Conservation (phyloP, 352 stramenopile species). For the Phytophthora agathidicida region DNA sequence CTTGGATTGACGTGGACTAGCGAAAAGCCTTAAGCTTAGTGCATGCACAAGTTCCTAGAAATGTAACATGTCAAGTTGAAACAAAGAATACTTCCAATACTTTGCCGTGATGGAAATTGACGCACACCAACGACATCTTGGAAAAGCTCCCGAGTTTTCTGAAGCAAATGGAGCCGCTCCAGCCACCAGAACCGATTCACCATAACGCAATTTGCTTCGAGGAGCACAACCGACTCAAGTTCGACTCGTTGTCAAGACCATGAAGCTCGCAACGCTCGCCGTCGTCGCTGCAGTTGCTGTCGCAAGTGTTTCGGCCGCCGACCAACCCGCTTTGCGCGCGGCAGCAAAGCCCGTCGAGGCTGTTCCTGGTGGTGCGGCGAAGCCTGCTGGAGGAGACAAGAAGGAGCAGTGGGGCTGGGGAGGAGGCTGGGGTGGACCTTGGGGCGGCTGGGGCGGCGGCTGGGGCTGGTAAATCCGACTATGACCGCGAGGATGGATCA, state of each 20-base stretch:
- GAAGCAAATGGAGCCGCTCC: neutral
- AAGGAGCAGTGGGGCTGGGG: conserved; percentile 24
- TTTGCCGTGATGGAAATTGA: conserved; percentile 2
- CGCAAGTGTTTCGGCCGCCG: conserved; percentile 21
- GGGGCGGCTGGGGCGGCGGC: too few species aligned
- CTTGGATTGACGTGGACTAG: too few species aligned
- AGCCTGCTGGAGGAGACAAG: neutral
- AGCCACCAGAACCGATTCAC: neutral
- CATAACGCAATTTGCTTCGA: conserved; percentile 21
- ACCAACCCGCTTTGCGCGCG: conserved; percentile 15
- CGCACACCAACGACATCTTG: neutral
- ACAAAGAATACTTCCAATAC: too few species aligned
- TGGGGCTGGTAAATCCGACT: too few species aligned
- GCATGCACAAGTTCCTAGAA: too few species aligned
- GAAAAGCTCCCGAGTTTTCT: neutral
- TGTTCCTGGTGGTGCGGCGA: neutral
- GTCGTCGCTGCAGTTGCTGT: conserved; percentile 13
- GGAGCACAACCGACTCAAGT: neutral
- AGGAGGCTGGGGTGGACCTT: too few species aligned
- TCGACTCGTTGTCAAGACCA: conserved; percentile 2
- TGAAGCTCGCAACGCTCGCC: conserved; percentile 20
- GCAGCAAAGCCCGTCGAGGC: neutral
- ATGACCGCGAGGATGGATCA: too few species aligned
- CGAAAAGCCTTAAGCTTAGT: too few species aligned
- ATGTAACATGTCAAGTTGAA: too few species aligned